Conservation (phyloP, 352 stramenopile genomes). For the Pythium phragmiticola region DNA sequence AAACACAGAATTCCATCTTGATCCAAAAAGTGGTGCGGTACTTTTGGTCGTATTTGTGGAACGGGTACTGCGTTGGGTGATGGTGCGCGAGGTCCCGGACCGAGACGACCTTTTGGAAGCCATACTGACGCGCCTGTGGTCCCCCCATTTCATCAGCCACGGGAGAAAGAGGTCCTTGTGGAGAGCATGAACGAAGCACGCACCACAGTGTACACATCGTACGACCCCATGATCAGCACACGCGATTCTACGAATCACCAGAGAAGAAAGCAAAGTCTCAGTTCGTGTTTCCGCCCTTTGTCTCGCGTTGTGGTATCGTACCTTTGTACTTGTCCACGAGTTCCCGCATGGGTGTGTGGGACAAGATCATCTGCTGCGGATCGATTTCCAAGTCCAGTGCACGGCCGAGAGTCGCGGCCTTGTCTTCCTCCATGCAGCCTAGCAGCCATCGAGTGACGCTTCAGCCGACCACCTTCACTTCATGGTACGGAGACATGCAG, state of each 20-base stretch:
- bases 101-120: constrained; percentile 81
- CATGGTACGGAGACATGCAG: neutral
- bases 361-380: constrained; percentile 77
- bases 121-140: constrained; percentile 45
- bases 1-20: neutral
- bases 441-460: neutral
- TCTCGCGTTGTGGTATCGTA: constrained; percentile 1
- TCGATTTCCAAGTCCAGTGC: constrained; percentile 66
- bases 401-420: constrained; percentile 72
- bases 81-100: constrained; percentile 70
- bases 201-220: constrained; percentile 81
- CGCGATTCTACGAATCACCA: constrained; percentile 45
- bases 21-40: constrained; percentile 25
- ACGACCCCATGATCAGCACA: constrained; percentile 86
- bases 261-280: neutral
- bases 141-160: neutral
- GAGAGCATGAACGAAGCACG: neutral
- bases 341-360: constrained; percentile 88
- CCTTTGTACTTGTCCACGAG: constrained; percentile 62
- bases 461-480: neutral
- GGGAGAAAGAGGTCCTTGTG: neutral
- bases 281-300: neutral
- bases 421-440: constrained; percentile 83
- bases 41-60: constrained; percentile 66
- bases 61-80: constrained; percentile 79